Conservation (phyloP, 2,329 filamentous ascomycete species). For the Trichoderma oligosporum region DNA sequence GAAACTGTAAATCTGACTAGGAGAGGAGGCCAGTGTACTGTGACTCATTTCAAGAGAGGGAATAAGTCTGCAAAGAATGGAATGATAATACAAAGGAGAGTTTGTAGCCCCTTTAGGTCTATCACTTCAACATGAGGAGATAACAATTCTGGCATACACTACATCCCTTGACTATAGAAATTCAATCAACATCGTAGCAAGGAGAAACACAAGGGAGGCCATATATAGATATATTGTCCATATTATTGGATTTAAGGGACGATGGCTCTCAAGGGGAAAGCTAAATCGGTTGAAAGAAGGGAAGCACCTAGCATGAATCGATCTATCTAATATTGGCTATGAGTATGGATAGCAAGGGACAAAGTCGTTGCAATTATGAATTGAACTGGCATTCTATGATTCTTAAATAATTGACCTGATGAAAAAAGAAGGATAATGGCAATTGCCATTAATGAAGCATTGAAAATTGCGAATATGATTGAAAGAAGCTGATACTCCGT, state of each 20-base stretch:
- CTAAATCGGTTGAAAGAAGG: not conserved
- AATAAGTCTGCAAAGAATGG: not conserved
- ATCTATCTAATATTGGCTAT: not conserved
- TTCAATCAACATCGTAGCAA: not conserved
- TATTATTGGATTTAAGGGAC: slow-evolving; percentile 2
- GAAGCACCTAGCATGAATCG: not conserved
- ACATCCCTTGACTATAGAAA: not conserved
- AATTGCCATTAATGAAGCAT: not conserved
- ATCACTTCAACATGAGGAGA: not conserved
- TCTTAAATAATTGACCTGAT: too few relatives aligned
- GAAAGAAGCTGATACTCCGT: not conserved
- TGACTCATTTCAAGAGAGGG: not conserved
- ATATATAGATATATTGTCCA: not conserved
- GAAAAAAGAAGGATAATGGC: not conserved
- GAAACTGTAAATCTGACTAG: too few relatives aligned
- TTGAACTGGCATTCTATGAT: not conserved
- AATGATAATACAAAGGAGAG: slow-evolving; percentile 14
- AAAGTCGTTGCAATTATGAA: not conserved
- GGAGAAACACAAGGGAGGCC: not conserved
- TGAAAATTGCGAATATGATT: not conserved
- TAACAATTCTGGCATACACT: too few relatives aligned
- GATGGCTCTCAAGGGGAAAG: not conserved
- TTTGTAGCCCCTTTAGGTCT: not conserved
- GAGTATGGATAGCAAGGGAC: not conserved
- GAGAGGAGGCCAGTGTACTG: too few relatives aligned